Percentiles rank a stretch among this genome's conserved stretches.
Conservation (phyloP, 768 basidiomycete genomes). For the Macrolepiota fuliginosa region DNA sequence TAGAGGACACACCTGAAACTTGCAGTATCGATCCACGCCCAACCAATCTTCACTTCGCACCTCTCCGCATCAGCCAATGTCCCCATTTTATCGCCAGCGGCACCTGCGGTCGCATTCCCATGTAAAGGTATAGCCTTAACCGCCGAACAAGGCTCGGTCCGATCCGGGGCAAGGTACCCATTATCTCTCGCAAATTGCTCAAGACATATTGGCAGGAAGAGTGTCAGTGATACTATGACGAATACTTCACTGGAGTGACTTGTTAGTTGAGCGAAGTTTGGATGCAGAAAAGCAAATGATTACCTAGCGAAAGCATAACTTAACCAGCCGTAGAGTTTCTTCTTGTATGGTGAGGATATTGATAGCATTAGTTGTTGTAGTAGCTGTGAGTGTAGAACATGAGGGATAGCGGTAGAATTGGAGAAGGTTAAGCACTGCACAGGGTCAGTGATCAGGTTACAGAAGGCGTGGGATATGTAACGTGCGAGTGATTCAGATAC, state of each 20-base stretch:
- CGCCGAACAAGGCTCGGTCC: constrained; percentile 52
- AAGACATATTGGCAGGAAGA: constrained; percentile 80
- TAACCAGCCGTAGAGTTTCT: constrained; percentile 70
- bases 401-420: not conserved
- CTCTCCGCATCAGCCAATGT: constrained; percentile 35
- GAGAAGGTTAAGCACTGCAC: not conserved
- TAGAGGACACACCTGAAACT: constrained; percentile 72
- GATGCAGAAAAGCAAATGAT: not conserved
- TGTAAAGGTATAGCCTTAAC: constrained; percentile 16
- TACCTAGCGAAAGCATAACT: constrained; percentile 86
- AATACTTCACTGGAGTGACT: constrained; percentile 62
- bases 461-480: not conserved
- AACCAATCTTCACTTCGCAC: constrained; percentile 81
- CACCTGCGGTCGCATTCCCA: constrained; percentile 2
- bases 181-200: constrained; percentile 92
- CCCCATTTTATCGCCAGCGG: not conserved
- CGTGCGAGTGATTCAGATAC: too few species aligned
- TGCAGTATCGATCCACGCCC: constrained; percentile 87
- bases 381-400: not conserved
- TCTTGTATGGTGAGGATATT: constrained; percentile 26
- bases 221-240: constrained; percentile 74
- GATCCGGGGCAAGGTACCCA: constrained; percentile 73
- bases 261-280: not conserved
- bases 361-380: not conserved
- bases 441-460: not conserved